Evolutionary conservation across 768 basidiomycete species (phyloP).

Genomic region (Macrolepiota fuliginosa): DNA sequence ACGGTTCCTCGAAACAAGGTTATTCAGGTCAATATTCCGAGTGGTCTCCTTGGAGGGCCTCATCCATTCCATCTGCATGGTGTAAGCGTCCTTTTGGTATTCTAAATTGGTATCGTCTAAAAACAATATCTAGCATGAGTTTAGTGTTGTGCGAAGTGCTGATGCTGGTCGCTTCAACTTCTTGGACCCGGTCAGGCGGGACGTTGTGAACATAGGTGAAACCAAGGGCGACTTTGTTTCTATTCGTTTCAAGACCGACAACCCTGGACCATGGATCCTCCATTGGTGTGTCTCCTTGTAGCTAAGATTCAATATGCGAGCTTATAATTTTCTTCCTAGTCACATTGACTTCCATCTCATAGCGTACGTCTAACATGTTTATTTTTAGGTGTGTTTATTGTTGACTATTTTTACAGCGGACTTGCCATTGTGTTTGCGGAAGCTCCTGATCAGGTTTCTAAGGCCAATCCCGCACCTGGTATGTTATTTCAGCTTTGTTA

Average conservation of each 20-base stretch:
- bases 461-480: slow-evolving; percentile 6
- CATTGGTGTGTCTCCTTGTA: slow-evolving; percentile 28
- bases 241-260: slow-evolving; percentile 66
- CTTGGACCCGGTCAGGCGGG: slow-evolving; percentile 53
- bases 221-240: slow-evolving; percentile 39
- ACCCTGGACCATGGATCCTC: slow-evolving; percentile 61
- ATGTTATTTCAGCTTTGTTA: not conserved
- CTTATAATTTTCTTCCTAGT: not conserved
- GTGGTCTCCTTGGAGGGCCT: slow-evolving; percentile 18
- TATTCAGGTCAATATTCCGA: slow-evolving; percentile 46
- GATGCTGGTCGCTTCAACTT: slow-evolving; percentile 39
- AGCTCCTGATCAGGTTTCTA: slow-evolving; percentile 17
- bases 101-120: not conserved
- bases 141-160: slow-evolving; percentile 41
- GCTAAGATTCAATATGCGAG: not conserved
- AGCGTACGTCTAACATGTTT: not conserved
- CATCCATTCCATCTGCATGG: slow-evolving; percentile 51
- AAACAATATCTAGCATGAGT: slow-evolving; percentile 23
- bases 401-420: slow-evolving; percentile 20
- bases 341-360: slow-evolving; percentile 12
- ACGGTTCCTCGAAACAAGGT: slow-evolving; percentile 42
- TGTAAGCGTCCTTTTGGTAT: slow-evolving; percentile 25
- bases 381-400: not conserved
- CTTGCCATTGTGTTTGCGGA: slow-evolving; percentile 34
- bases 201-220: slow-evolving; percentile 47